Evolutionary conservation across 306 rosid species (phyloP).

Genomic region (Lotus japonicus): DNA sequence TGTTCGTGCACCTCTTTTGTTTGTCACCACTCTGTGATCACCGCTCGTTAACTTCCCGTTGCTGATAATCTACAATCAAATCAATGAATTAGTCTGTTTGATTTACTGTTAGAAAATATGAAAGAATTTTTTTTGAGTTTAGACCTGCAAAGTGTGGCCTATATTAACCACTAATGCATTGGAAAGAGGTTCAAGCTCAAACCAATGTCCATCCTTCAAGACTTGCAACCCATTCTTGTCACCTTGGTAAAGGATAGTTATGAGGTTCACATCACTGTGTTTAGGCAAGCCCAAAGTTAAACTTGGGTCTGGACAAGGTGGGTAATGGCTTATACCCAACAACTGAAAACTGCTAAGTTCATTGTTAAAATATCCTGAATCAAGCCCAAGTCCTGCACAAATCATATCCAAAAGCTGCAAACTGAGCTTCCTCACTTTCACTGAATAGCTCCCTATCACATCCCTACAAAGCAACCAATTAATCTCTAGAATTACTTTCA

Average conservation of each 20-base stretch:
- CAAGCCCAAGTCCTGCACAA: not conserved
- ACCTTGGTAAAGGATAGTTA: not conserved
- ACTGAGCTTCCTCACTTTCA: not conserved
- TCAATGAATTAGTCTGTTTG: not conserved
- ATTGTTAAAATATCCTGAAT: not conserved
- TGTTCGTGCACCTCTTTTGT: not conserved
- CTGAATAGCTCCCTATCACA: not conserved
- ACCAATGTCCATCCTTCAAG: not conserved
- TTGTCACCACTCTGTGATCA: slow-evolving; percentile 18
- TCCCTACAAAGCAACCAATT: not conserved
- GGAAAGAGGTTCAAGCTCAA: not conserved
- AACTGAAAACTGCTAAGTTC: not conserved
- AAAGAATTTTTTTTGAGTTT: not conserved
- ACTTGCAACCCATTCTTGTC: not conserved
- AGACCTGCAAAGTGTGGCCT: not conserved
- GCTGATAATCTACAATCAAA: slow-evolving; percentile 9
- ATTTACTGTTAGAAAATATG: no score
- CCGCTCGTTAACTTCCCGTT: slow-evolving; percentile 14
- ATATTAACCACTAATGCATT: not conserved
- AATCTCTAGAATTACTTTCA: no score
- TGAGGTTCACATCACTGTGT: not conserved
- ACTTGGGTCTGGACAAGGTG: slow-evolving; percentile 1
- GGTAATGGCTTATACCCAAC: not conserved
- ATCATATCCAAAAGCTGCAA: not conserved
- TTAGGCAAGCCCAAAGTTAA: not conserved